Conservation (phyloP, 75 land plant genomes). For the Selaginella moellendorffii region DNA sequence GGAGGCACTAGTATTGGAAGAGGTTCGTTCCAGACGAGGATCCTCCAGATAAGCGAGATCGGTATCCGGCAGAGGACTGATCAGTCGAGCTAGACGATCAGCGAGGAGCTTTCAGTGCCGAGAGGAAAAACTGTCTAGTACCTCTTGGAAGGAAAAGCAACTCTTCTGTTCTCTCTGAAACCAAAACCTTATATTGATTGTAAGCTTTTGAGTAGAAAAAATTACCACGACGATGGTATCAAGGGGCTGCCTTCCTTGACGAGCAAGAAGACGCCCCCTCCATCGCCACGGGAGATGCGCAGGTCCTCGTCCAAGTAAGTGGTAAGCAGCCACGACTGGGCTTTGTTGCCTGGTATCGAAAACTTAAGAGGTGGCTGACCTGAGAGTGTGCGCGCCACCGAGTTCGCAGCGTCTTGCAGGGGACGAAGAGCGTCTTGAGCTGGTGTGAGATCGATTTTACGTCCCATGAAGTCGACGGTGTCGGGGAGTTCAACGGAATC, state of each 20-base stretch:
- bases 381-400: constrained; percentile 61
- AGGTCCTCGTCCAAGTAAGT: constrained; percentile 4
- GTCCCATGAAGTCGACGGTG: constrained; percentile 58
- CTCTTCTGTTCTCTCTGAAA: no score
- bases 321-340: constrained; percentile 7
- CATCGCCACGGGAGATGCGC: constrained; percentile 10
- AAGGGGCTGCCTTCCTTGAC: constrained; percentile 6
- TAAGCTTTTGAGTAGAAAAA: no score
- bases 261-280: constrained; percentile 1
- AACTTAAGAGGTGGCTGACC: constrained; percentile 76
- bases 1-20: no score
- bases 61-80: no score
- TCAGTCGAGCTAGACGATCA: no score
- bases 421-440: constrained; percentile 45
- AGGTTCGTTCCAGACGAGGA: no score
- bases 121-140: no score
- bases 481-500: constrained; percentile 73
- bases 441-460: constrained; percentile 63
- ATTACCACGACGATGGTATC: no score
- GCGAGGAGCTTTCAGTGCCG: no score
- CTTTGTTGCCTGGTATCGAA: constrained; percentile 24
- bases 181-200: no score
- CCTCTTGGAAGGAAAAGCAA: no score
- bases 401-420: constrained; percentile 67
- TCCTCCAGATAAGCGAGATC: no score